phyloP scores from a whole-genome alignment of 78 protist species.

The Dictyostelium brefeldianum region DNA sequence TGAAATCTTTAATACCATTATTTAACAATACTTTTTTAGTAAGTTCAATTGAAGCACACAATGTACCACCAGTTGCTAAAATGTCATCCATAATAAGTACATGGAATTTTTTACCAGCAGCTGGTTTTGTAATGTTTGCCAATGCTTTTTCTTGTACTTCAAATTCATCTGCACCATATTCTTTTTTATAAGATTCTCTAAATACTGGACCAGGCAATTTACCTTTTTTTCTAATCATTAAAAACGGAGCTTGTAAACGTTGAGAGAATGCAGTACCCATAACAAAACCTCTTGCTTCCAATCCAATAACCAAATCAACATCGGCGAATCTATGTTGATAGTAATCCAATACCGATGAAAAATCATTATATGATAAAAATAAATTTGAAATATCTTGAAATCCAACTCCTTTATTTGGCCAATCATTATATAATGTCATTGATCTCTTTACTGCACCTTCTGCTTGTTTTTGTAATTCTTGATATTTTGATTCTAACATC shows the following conservation, averaged over 20 bases:
- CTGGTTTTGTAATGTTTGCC: neutral
- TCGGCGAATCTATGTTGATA: constrained; percentile 65
- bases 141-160: constrained; percentile 50
- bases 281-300: constrained; percentile 72
- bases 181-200: constrained; percentile 34
- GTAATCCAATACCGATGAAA: constrained; percentile 17
- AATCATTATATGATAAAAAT: constrained; percentile 30
- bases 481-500: constrained; percentile 31
- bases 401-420: constrained; percentile 59
- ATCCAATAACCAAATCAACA: constrained; percentile 46
- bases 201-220: constrained; percentile 45
- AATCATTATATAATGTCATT: constrained; percentile 14
- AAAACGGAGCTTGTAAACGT: neutral
- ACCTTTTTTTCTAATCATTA: constrained; percentile 60
- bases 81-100: constrained; percentile 63
- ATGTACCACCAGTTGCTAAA: constrained; percentile 75
- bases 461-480: constrained; percentile 26
- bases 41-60: constrained; percentile 56
- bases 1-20: constrained; percentile 29
- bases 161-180: constrained; percentile 59
- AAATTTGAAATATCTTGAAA: constrained; percentile 56
- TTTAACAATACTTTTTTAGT: constrained; percentile 6
- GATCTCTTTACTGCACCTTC: constrained; percentile 1
- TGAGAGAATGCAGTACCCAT: constrained; percentile 52
- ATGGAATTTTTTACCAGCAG: neutral